Base-by-base conservation (phyloP, 1,284 basidiomycete genomes). In the Cutaneotrichosporon curvatum region DNA sequence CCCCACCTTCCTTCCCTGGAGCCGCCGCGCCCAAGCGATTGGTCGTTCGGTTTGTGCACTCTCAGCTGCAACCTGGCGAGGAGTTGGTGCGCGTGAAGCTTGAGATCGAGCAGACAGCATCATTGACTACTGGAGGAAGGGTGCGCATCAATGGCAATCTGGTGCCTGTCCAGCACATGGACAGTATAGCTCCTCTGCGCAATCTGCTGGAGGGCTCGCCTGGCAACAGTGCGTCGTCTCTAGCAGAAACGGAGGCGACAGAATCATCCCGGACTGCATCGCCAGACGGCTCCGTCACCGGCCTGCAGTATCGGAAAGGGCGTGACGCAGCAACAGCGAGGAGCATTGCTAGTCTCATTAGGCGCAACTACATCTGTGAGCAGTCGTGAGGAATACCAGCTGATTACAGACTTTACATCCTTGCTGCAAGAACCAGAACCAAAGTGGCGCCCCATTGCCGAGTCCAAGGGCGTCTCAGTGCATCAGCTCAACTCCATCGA, bases 401-500 rank as follows among this genome's bases (percentile, higher is more conserved):
- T 60, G 40, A 61, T 43, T 4, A 8, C 44, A 70, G 68, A 98
- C 70, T 98, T 99, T 67, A 94, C 92, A 1, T 95, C 92, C 0
- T 75, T 99, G 18, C 73, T 98, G 34, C 95, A 98, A 70, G 95
- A 98, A 64, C 95, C 95, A 1, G 92, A 97, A 67, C 90, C 90
- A 2, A 99, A 99, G 70, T 99, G 95, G 95, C 84, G 69, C 40
- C 62, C 67, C 78, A 82, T 87, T 21, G 83, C 84, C 35, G 94
- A 98, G 61, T 80, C 81, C 21, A 78, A 83, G 33, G 92, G 92
- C 1, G 91, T 95, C 0, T 85, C 88, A 2, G 84, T 98, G 34
- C 92, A 91, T 4, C 92, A 97, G 65, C 81, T 98, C 14, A 87
- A 97, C 68, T 95, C 90, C 0, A 97, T 98, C 52, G 95, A 99